A percentile compares a stretch with the other conserved stretches of the same genome.
phyloP scores from a whole-genome alignment of 148 eudicot genomes.

The Persicaria tinctoria region DNA sequence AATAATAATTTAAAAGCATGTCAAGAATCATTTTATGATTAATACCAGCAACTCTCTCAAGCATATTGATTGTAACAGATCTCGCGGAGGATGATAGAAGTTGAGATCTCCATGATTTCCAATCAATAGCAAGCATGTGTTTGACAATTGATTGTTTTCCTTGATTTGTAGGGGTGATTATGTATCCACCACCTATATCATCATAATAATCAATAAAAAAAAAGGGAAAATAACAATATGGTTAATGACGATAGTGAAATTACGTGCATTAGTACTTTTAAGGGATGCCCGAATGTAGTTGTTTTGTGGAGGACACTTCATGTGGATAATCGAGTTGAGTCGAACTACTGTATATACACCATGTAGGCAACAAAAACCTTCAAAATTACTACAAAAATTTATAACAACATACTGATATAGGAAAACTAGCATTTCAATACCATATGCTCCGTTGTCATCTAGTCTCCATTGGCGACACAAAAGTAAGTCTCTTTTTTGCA shows the following conservation, averaged over 20 bases:
- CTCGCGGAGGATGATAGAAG: slow-evolving; percentile 27
- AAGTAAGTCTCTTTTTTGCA: slow-evolving; percentile 55
- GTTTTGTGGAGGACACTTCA: slow-evolving; percentile 45
- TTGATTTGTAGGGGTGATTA: slow-evolving; percentile 39
- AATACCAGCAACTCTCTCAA: slow-evolving; percentile 57
- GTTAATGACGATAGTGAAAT: background rate
- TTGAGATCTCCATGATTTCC: slow-evolving; percentile 58
- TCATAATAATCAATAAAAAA: background rate
- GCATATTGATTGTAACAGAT: slow-evolving; percentile 47
- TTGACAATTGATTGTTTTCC: slow-evolving; percentile 54
- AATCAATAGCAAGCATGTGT: slow-evolving; percentile 71
- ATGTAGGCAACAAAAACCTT: slow-evolving; percentile 7
- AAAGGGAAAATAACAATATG: too few species aligned
- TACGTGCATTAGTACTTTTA: slow-evolving; percentile 44
- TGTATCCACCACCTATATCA: slow-evolving; percentile 65
- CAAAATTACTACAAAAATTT: background rate
- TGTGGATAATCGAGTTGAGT: slow-evolving; percentile 54
- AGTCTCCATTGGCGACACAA: slow-evolving; percentile 71
- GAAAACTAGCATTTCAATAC: slow-evolving; percentile 18
- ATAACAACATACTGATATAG: background rate
- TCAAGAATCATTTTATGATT: background rate
- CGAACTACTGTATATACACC: slow-evolving; percentile 42
- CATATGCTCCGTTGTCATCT: slow-evolving; percentile 73
- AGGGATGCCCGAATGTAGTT: slow-evolving; percentile 56
- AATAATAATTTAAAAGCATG: background rate